A percentile compares a stretch with the other conserved stretches of the same genome.
phyloP scores from a whole-genome alignment of 1,139 yeast genomes.

The Yueomyces sp. region DNA sequence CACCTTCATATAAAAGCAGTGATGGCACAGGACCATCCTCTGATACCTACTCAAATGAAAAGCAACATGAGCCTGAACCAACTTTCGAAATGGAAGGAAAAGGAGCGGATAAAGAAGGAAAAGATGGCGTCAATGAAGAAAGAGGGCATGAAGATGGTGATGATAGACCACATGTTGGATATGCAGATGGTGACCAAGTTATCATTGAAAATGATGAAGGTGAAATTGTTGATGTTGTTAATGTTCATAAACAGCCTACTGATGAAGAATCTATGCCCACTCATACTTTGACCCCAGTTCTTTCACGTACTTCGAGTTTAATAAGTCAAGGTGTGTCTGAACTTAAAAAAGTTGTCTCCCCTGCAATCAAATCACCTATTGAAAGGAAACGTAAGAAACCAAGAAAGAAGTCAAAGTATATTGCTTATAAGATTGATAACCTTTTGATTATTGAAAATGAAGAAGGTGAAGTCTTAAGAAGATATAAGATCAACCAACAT shows the following conservation, averaged over 20 bases:
- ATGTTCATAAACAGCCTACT: conserved; percentile 4
- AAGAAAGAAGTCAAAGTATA: conserved; percentile 30
- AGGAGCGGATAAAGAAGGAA: too few species aligned
- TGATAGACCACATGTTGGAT: conserved; percentile 34
- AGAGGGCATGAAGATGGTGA: conserved; percentile 10
- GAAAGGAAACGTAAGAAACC: conserved; percentile 4
- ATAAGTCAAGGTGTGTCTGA: conserved; percentile 6
- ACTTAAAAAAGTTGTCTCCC: conserved; percentile 12
- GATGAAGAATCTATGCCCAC: conserved; percentile 16
- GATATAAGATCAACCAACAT: conserved; percentile 62
- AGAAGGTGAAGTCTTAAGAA: conserved; percentile 81
- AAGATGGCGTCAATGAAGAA: background rate
- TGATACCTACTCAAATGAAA: background rate
- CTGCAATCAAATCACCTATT: conserved; percentile 2
- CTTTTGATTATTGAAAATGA: conserved; percentile 74
- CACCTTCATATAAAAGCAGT: background rate
- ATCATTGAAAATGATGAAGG: conserved; percentile 77
- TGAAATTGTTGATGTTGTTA: conserved; percentile 46
- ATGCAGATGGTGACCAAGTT: conserved; percentile 56
- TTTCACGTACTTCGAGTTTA: conserved; percentile 3
- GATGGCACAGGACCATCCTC: background rate
- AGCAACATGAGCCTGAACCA: background rate
- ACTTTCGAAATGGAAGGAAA: background rate
- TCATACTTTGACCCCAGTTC: background rate
- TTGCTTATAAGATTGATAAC: conserved; percentile 56